These are phyloP conservation scores for Ensete ventricosum DNA, from an alignment of 176 grass and related monocot species.

Conservation along the genomic window DNA sequence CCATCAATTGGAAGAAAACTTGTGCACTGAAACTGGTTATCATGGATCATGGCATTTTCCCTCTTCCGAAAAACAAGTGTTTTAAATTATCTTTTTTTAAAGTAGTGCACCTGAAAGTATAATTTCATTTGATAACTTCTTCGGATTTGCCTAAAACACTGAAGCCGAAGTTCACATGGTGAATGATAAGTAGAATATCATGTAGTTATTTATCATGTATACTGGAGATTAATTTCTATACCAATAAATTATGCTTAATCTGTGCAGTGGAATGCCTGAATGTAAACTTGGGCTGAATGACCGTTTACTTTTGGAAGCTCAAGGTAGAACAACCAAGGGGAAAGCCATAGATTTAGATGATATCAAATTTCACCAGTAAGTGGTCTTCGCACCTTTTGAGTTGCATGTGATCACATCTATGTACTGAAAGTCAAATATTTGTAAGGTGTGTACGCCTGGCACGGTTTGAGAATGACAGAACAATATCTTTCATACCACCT, in stretches of 20 bases:
- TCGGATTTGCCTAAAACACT: too few species aligned
- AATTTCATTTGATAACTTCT: too few species aligned
- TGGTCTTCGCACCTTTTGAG: constrained; percentile 10
- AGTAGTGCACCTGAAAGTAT: too few species aligned
- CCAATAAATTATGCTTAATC: constrained; percentile 3
- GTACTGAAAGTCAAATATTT: not conserved
- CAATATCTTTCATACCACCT: constrained; percentile 98
- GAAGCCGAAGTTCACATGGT: not conserved
- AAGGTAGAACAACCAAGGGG: constrained; percentile 92
- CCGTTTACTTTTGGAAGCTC: constrained; percentile 94
- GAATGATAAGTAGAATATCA: not conserved
- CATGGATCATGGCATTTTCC: too few species aligned
- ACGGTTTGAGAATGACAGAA: constrained; percentile 96
- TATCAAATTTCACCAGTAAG: constrained; percentile 99
- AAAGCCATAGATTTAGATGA: constrained; percentile 99
- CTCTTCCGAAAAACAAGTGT: too few species aligned
- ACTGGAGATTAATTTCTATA: not conserved
- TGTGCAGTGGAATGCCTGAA: constrained; percentile 97
- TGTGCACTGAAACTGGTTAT: too few species aligned
- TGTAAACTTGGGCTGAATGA: constrained; percentile 98
- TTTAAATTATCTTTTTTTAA: too few species aligned
- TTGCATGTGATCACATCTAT: not conserved
- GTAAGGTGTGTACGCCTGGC: constrained; percentile 83
- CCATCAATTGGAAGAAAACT: too few species aligned
- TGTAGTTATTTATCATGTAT: not conserved